Percentiles rank a stretch among this genome's conserved stretches.
These are phyloP conservation scores for Lenwebbia sp. DNA, from an alignment of 345 rosid genomes.

Conservation along the genomic window DNA sequence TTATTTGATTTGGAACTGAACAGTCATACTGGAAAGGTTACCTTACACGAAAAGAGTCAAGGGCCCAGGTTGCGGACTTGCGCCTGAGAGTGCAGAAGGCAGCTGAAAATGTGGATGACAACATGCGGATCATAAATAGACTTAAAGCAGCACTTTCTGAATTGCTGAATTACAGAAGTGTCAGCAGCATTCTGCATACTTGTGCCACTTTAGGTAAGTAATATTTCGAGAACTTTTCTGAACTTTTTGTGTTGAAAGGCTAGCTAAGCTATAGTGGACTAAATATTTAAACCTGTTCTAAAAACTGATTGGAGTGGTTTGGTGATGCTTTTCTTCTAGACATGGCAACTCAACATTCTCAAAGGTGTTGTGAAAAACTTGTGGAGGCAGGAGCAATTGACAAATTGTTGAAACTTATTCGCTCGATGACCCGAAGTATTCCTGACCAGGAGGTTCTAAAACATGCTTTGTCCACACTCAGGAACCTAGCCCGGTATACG, in stretches of 20 bases:
- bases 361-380: conserved; percentile 76
- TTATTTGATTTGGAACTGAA: background rate
- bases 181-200: conserved; percentile 70
- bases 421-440: conserved; percentile 70
- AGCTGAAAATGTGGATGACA: conserved; percentile 75
- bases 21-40: conserved; percentile 87
- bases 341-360: conserved; percentile 62
- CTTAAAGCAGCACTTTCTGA: conserved; percentile 72
- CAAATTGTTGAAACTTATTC: conserved; percentile 49
- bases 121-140: conserved; percentile 64
- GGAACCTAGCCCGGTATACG: conserved; percentile 58
- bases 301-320: background rate
- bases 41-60: conserved; percentile 57
- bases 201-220: conserved; percentile 70
- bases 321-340: conserved; percentile 27
- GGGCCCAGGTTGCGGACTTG: conserved; percentile 43
- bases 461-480: conserved; percentile 70
- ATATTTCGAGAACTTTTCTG: background rate
- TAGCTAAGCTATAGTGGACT: background rate
- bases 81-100: conserved; percentile 58
- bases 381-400: conserved; percentile 80
- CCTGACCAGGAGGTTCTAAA: conserved; percentile 85
- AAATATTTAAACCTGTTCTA: background rate
- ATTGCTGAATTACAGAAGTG: conserved; percentile 59
- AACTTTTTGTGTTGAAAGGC: background rate